phyloP scores from a whole-genome alignment of 768 basidiomycete species.

The Agrocybe praecox region DNA sequence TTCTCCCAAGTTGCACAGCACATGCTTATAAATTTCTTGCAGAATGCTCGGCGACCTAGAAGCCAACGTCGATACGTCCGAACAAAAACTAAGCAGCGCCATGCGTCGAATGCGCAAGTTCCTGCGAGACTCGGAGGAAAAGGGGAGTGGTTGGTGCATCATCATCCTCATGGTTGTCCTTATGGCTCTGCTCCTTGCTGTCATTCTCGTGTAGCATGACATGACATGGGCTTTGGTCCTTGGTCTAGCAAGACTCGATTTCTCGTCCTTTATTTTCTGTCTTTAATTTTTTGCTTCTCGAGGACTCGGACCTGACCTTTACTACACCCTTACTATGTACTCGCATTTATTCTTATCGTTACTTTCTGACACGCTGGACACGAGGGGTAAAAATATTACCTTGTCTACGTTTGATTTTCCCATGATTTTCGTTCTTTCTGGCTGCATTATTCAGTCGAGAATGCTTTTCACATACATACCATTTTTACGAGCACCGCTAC shows the following conservation, averaged over 20 bases:
- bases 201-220: conserved; percentile 53
- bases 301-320: no score
- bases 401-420: no score
- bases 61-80: conserved; percentile 68
- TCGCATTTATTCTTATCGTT: no score
- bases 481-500: no score
- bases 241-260: not conserved
- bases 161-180: conserved; percentile 82
- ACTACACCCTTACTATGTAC: no score
- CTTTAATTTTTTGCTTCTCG: not conserved
- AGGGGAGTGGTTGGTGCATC: conserved; percentile 90
- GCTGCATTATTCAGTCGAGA: no score
- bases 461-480: no score
- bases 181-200: conserved; percentile 72
- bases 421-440: no score
- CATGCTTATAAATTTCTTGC: not conserved
- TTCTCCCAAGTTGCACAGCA: no score
- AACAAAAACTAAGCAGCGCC: conserved; percentile 63
- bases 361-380: no score
- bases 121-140: conserved; percentile 87
- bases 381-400: no score
- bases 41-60: conserved; percentile 86
- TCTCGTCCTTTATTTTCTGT: not conserved
- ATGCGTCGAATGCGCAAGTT: conserved; percentile 77
- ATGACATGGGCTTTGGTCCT: not conserved